Evolutionary conservation across 2,329 filamentous ascomycete species (phyloP).

Genomic region (Proliferodiscus dingleyae): DNA sequence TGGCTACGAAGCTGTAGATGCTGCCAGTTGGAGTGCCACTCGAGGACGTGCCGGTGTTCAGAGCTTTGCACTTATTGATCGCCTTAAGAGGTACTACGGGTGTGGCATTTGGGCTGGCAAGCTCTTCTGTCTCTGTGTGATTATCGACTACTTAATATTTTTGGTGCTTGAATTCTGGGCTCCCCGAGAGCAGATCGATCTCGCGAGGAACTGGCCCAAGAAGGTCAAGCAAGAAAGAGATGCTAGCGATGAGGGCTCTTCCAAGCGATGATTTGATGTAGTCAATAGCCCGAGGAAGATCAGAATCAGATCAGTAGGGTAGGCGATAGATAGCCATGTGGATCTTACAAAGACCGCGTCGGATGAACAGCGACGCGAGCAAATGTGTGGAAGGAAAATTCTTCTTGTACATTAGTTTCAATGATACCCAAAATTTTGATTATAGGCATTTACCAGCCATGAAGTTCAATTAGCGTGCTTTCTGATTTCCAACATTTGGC

Average conservation of each 20-base stretch:
- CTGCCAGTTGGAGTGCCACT: conserved; percentile 61
- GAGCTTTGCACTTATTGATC: conserved; percentile 89
- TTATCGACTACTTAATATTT: conserved; percentile 90
- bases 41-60: conserved; percentile 65
- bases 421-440: no score
- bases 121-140: conserved; percentile 88
- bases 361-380: no score
- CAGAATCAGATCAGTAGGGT: no score
- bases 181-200: conserved; percentile 79
- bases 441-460: no score
- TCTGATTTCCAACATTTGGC: no score
- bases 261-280: no score
- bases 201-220: conserved; percentile 86
- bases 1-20: conserved; percentile 65
- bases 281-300: no score
- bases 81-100: conserved; percentile 93
- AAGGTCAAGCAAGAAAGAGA: conserved; percentile 43
- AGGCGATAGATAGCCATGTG: no score
- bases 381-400: no score
- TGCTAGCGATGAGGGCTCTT: conserved; percentile 7
- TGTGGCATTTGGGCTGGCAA: conserved; percentile 99
- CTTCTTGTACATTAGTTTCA: no score
- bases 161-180: conserved; percentile 83
- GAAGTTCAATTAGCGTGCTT: no score
- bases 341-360: no score